Conservation (phyloP, 352 stramenopile species). For the Saprolegnia diclina region DNA sequence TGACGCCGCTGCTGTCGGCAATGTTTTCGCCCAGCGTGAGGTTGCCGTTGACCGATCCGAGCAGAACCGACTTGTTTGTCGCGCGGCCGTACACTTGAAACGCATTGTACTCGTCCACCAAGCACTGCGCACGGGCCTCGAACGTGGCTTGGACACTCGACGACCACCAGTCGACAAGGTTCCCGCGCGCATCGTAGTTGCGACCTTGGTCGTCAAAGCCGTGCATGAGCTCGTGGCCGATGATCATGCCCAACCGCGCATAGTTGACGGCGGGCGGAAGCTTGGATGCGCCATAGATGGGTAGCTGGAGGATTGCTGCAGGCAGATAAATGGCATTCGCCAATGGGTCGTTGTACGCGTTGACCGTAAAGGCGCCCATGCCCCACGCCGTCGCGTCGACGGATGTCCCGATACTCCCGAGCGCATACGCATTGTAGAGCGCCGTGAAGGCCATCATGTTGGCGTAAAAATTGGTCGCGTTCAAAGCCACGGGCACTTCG, state of each 20-base stretch:
- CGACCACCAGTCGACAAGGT: conserved; percentile 90
- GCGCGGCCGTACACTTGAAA: conserved; percentile 31
- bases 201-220: conserved; percentile 91
- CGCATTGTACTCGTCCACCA: conserved; percentile 55
- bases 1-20: conserved; percentile 75
- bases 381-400: conserved; percentile 60
- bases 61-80: conserved; percentile 38
- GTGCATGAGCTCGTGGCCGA: conserved; percentile 92
- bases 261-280: conserved; percentile 87
- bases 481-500: conserved; percentile 47
- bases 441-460: conserved; percentile 48
- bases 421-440: conserved; percentile 30
- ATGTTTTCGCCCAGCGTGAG: conserved; percentile 82
- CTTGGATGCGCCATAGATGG: conserved; percentile 84
- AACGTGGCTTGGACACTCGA: conserved; percentile 43
- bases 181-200: conserved; percentile 78
- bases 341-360: conserved; percentile 79
- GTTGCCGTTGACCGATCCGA: conserved; percentile 69
- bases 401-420: conserved; percentile 37
- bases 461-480: conserved; percentile 46
- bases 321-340: conserved; percentile 93
- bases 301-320: conserved; percentile 91
- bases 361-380: conserved; percentile 91
- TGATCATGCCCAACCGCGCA: conserved; percentile 87
- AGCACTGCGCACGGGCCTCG: conserved; percentile 61